Percentiles rank a stretch among this genome's conserved stretches.
Evolutionary conservation across 2,329 filamentous ascomycete genomes (phyloP).

Genomic region (Aaosphaeria arxii): DNA sequence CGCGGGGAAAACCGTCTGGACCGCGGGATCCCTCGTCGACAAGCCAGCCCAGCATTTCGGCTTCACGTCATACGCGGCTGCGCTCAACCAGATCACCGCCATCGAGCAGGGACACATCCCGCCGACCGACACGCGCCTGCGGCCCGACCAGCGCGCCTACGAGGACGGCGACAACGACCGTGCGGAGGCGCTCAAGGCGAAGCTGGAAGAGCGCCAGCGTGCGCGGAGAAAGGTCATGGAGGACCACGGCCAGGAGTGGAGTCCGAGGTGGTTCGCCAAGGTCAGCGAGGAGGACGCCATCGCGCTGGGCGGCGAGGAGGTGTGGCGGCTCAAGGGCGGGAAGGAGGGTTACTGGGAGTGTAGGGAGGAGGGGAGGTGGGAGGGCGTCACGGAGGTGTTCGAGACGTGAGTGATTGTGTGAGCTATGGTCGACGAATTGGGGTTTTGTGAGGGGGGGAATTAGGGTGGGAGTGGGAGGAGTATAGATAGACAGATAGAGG

Average conservation of each 20-base stretch:
- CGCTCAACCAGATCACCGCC: conserved; percentile 81
- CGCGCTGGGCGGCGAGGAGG: conserved; percentile 40
- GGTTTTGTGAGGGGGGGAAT: too few species aligned
- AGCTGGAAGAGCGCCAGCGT: conserved; percentile 82
- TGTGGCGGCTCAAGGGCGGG: conserved; percentile 67
- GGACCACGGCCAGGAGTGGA: conserved; percentile 67
- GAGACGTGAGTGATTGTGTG: conserved; percentile 19
- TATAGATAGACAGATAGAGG: too few species aligned
- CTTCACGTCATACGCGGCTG: conserved; percentile 79
- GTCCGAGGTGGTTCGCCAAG: conserved; percentile 80
- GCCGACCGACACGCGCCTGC: conserved; percentile 75
- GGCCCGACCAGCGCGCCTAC: conserved; percentile 82
- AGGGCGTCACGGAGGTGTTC: conserved; percentile 55
- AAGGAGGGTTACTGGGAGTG: conserved; percentile 95
- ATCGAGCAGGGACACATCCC: conserved; percentile 74
- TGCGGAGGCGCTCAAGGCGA: conserved; percentile 79
- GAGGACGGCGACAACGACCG: conserved; percentile 79
- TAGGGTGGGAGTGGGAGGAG: too few species aligned
- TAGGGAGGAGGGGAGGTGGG: conserved; percentile 67
- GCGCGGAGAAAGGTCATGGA: conserved; percentile 72
- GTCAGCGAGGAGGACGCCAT: conserved; percentile 42
- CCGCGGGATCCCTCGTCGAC: conserved; percentile 71
- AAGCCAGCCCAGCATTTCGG: conserved; percentile 81
- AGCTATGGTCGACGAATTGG: too few species aligned
- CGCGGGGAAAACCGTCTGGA: conserved; percentile 72